A percentile compares a stretch with the other conserved stretches of the same genome.
These are phyloP conservation scores for Sanguinoderma infundibulare DNA, from an alignment of 1,284 basidiomycete species.

Conservation along the genomic window DNA sequence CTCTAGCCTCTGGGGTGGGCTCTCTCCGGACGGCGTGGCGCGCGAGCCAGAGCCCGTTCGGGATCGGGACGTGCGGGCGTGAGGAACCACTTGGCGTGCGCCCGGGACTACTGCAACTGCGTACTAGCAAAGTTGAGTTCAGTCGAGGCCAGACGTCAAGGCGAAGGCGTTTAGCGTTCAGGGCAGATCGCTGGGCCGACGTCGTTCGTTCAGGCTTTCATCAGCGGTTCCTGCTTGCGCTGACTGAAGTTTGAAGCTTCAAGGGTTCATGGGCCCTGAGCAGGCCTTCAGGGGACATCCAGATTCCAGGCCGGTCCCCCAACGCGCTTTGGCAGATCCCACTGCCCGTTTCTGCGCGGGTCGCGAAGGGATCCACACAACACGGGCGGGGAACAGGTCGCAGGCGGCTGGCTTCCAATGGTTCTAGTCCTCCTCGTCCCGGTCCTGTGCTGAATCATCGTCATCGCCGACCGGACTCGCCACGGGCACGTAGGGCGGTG, in stretches of 20 bases:
- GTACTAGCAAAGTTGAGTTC: not conserved
- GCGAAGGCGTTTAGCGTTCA: not conserved
- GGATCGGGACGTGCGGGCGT: not conserved
- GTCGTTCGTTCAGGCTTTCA: not conserved
- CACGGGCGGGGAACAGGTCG: not conserved
- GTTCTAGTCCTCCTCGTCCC: not conserved
- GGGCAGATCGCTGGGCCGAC: not conserved
- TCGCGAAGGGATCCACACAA: not conserved
- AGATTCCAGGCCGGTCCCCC: not conserved
- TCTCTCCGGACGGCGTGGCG: slow-evolving; percentile 1
- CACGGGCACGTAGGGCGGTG: not conserved
- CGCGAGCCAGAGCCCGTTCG: slow-evolving; percentile 6
- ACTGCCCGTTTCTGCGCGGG: not conserved
- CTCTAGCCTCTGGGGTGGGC: no score
- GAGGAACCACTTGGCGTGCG: not conserved
- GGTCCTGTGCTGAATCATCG: not conserved
- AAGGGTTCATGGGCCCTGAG: not conserved
- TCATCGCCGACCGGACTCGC: not conserved
- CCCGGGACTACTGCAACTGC: no score
- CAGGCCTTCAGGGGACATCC: not conserved
- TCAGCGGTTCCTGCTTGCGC: not conserved
- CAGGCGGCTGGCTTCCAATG: not conserved
- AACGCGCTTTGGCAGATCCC: not conserved
- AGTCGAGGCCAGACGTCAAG: not conserved
- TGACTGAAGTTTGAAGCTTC: not conserved